Conservation (phyloP, 345 rosid species). For the Carallia brachiata region DNA sequence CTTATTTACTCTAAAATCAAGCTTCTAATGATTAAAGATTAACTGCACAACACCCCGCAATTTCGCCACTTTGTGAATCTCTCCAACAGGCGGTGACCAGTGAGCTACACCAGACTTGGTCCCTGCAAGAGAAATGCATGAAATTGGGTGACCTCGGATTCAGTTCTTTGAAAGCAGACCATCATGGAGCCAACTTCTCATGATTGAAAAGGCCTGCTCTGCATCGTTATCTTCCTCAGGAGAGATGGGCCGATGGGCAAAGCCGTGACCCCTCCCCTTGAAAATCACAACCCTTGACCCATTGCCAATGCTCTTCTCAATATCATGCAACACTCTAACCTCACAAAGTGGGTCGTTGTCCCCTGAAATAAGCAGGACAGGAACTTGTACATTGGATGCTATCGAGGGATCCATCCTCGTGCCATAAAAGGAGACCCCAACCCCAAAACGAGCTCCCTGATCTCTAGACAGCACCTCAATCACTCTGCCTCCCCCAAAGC, state of each 20-base stretch:
- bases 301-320: conserved; percentile 45
- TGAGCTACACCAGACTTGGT: not conserved
- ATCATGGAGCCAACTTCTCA: conserved; percentile 74
- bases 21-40: not conserved
- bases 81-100: not conserved
- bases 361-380: conserved; percentile 72
- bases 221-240: conserved; percentile 79
- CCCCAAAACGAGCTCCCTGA: conserved; percentile 45
- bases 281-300: conserved; percentile 56
- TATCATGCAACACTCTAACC: conserved; percentile 38
- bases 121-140: not conserved
- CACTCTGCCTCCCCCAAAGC: conserved; percentile 80
- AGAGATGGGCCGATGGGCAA: conserved; percentile 68
- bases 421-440: conserved; percentile 78
- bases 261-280: conserved; percentile 73
- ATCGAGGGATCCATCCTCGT: conserved; percentile 58
- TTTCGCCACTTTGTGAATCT: not conserved
- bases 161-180: conserved; percentile 32
- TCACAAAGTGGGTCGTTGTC: conserved; percentile 70
- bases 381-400: conserved; percentile 52
- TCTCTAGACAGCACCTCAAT: conserved; percentile 63
- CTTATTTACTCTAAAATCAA: not conserved
- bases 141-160: not conserved
- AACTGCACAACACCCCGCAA: not conserved
- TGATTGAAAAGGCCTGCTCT: conserved; percentile 56